A percentile compares a stretch with the other conserved stretches of the same genome.
phyloP scores from a whole-genome alignment of 805 yeast genomes.

The Nakazawaea ambrosiae region DNA sequence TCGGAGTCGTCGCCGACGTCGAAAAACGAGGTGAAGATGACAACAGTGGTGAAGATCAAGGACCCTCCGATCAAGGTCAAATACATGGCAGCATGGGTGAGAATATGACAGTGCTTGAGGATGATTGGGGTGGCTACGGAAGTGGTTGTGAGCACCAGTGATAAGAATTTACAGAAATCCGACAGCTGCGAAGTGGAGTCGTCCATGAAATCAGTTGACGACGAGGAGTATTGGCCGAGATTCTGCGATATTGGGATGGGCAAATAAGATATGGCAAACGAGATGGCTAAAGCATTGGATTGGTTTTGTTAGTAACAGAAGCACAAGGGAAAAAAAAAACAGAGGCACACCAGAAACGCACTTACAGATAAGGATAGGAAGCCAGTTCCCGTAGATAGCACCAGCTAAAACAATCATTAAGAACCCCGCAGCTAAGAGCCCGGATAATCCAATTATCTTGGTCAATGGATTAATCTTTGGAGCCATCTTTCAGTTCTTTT shows the following conservation, averaged over 20 bases:
- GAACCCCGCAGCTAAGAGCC: conserved; percentile 83
- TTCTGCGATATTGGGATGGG: conserved; percentile 48
- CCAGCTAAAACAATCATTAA: conserved; percentile 83
- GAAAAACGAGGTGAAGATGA: conserved; percentile 76
- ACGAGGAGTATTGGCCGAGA: not conserved
- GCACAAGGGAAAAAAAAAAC: too few species aligned
- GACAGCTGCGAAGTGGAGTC: conserved; percentile 35
- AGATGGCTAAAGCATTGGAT: conserved; percentile 25
- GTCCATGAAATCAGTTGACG: conserved; percentile 63
- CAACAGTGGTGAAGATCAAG: conserved; percentile 76
- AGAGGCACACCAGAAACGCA: too few species aligned
- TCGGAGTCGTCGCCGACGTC: conserved; percentile 40
- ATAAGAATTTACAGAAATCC: conserved; percentile 72
- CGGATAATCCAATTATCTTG: conserved; percentile 68
- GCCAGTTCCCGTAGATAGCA: conserved; percentile 85
- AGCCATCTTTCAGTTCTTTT: not conserved
- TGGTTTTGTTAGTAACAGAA: conserved; percentile 6
- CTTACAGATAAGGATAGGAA: conserved; percentile 69
- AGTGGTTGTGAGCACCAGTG: conserved; percentile 58
- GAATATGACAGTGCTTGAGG: conserved; percentile 66
- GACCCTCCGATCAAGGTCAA: conserved; percentile 81
- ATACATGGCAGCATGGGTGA: conserved; percentile 61
- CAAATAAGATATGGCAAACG: conserved; percentile 63
- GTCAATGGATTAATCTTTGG: conserved; percentile 53
- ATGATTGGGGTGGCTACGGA: conserved; percentile 51